Conservation (phyloP, 2,329 filamentous ascomycete species). For the Diaporthe nobilis region DNA sequence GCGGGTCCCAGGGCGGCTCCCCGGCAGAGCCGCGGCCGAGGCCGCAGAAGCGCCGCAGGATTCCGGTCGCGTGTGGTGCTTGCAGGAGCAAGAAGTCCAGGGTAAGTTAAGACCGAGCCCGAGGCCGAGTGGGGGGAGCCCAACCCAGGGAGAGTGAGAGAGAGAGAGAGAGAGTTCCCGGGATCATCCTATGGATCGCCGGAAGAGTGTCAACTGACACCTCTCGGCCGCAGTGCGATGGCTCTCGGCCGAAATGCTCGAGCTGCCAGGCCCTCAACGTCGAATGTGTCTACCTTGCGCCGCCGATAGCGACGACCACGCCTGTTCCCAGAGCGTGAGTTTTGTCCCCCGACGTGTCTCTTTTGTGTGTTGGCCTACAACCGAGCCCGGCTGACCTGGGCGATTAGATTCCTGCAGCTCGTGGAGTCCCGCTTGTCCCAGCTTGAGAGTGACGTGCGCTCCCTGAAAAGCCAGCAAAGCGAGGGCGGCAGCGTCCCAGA, state of each 20-base stretch:
- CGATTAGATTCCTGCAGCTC: constrained; percentile 36
- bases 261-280: constrained; percentile 38
- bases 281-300: constrained; percentile 40
- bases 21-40: constrained; percentile 22
- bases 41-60: constrained; percentile 40
- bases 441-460: constrained; percentile 39
- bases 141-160: not conserved
- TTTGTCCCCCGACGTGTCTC: too few relatives aligned
- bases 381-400: not conserved
- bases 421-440: constrained; percentile 39
- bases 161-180: not conserved
- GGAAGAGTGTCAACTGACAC: constrained; percentile 19
- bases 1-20: not conserved
- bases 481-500: constrained; percentile 28
- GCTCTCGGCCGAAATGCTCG: constrained; percentile 41
- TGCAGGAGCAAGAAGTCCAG: constrained; percentile 42
- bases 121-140: too few relatives aligned
- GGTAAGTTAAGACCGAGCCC: constrained; percentile 14
- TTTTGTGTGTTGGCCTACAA: too few relatives aligned
- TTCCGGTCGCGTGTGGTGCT: constrained; percentile 40
- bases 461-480: constrained; percentile 33
- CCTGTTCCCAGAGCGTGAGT: constrained; percentile 41
- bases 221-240: constrained; percentile 38
- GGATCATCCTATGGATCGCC: not conserved
- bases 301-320: constrained; percentile 39